phyloP scores from a whole-genome alignment of 2,329 filamentous ascomycete species.

The Cladophialophora carrionii region DNA sequence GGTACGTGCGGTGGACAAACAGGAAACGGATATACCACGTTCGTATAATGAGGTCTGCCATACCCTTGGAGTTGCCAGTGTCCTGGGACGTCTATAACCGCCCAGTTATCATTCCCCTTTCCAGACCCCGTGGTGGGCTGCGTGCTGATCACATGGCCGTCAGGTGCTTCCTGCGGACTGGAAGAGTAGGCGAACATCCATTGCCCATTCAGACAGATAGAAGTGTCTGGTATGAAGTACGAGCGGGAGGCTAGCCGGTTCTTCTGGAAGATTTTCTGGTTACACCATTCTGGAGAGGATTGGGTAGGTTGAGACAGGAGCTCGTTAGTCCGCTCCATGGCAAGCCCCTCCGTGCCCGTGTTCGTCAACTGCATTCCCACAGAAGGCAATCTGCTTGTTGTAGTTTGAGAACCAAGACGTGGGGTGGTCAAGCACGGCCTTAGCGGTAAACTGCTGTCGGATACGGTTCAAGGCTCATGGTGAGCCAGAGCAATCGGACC shows the following conservation, averaged over 20 bases:
- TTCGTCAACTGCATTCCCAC: conserved; percentile 22
- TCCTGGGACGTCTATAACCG: conserved; percentile 63
- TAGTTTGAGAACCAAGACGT: neutral
- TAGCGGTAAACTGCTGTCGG: neutral
- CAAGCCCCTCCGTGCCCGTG: neutral
- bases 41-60: conserved; percentile 70
- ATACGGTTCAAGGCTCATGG: neutral
- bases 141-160: conserved; percentile 7
- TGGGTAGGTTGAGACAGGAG: neutral
- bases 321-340: conserved; percentile 8
- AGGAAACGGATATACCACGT: conserved; percentile 67
- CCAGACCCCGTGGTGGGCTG: conserved; percentile 25
- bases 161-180: conserved; percentile 24
- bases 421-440: neutral
- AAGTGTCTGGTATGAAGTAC: conserved; percentile 57
- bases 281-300: conserved; percentile 21
- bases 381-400: neutral
- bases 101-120: conserved; percentile 50
- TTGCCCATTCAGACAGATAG: conserved; percentile 55
- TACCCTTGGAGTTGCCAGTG: conserved; percentile 73
- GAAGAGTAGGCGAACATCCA: conserved; percentile 56
- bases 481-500: neutral
- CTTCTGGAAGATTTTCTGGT: conserved; percentile 57
- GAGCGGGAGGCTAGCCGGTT: conserved; percentile 58
- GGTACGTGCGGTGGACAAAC: conserved; percentile 67